A percentile compares a stretch with the other conserved stretches of the same genome.
These are phyloP conservation scores for Fusarium sulawesiense DNA, from an alignment of 2,329 filamentous ascomycete genomes.

Conservation along the genomic window DNA sequence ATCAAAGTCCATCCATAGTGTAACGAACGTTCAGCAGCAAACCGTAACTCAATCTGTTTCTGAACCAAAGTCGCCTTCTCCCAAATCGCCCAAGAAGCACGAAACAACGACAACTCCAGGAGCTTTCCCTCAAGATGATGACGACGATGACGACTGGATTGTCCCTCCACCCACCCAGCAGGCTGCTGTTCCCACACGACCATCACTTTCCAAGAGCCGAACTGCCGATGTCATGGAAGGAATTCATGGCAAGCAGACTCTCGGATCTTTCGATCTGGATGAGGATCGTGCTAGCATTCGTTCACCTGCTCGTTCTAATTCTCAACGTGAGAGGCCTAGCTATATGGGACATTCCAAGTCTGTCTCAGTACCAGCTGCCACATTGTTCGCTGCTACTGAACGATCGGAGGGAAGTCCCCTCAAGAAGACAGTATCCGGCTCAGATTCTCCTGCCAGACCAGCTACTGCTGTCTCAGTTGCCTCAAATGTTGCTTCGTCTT, in stretches of 20 bases:
- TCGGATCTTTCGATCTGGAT: slow-evolving; percentile 55
- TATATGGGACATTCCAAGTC: slow-evolving; percentile 65
- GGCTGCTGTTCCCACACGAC: slow-evolving; percentile 55
- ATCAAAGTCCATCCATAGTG: slow-evolving; percentile 60
- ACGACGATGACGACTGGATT: slow-evolving; percentile 72
- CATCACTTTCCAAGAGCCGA: slow-evolving; percentile 68
- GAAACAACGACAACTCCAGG: slow-evolving; percentile 62
- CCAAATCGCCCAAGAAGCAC: slow-evolving; percentile 46
- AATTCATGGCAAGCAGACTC: slow-evolving; percentile 60
- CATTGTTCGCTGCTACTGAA: slow-evolving; percentile 37
- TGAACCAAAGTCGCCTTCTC: slow-evolving; percentile 47
- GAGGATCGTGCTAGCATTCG: slow-evolving; percentile 14
- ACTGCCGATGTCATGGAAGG: slow-evolving; percentile 72
- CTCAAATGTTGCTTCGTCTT: slow-evolving; percentile 46
- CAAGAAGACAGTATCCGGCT: slow-evolving; percentile 71
- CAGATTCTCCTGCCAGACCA: slow-evolving; percentile 64
- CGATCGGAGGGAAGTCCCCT: slow-evolving; percentile 49
- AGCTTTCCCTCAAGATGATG: slow-evolving; percentile 64
- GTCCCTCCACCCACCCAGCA: slow-evolving; percentile 58
- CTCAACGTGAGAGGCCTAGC: slow-evolving; percentile 34
- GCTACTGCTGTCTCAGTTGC: slow-evolving; percentile 54
- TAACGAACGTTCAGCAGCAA: slow-evolving; percentile 49
- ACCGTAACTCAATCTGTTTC: slow-evolving; percentile 45
- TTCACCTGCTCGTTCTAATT: slow-evolving; percentile 24
- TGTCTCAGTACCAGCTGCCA: slow-evolving; percentile 69